Percentiles rank a stretch among this genome's conserved stretches.
Evolutionary conservation across 1,139 yeast genomes (phyloP).

Genomic region (Kurtzmaniella quercitrusa): DNA sequence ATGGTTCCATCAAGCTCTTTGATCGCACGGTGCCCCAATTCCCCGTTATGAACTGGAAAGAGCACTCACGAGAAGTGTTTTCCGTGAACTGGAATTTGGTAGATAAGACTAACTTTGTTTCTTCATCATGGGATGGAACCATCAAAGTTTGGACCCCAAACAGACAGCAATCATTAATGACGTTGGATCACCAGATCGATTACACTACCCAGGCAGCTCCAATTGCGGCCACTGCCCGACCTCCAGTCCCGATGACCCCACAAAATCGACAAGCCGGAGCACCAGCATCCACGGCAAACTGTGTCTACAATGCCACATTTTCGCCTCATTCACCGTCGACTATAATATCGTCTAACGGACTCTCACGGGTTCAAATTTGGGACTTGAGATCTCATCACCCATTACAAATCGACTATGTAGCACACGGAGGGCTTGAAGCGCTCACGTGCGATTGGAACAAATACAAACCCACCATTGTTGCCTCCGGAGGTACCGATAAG

Average conservation of each 20-base stretch:
- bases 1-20: constrained; percentile 79
- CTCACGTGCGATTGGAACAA: constrained; percentile 87
- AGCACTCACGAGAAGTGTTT: constrained; percentile 84
- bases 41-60: constrained; percentile 76
- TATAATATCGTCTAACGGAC: constrained; percentile 73
- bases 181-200: constrained; percentile 45
- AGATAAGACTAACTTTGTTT: constrained; percentile 66
- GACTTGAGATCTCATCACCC: constrained; percentile 71
- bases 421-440: constrained; percentile 80
- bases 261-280: constrained; percentile 19
- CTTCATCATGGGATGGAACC: constrained; percentile 91
- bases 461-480: constrained; percentile 72
- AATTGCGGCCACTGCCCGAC: constrained; percentile 19
- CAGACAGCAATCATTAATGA: constrained; percentile 54
- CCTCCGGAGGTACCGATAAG: constrained; percentile 89
- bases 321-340: constrained; percentile 82
- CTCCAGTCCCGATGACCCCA: constrained; percentile 29
- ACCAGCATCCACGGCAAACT: constrained; percentile 35
- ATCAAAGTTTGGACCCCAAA: constrained; percentile 71
- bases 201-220: constrained; percentile 22
- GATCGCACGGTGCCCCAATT: constrained; percentile 63
- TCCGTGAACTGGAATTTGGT: constrained; percentile 83
- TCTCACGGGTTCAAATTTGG: constrained; percentile 77
- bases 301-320: constrained; percentile 75
- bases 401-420: constrained; percentile 56